Evolutionary conservation across 495 filamentous ascomycete species (phyloP), one percentile per base, ranked within the genome.

Genomic region (Trichoderma orchidacearum): DNA sequence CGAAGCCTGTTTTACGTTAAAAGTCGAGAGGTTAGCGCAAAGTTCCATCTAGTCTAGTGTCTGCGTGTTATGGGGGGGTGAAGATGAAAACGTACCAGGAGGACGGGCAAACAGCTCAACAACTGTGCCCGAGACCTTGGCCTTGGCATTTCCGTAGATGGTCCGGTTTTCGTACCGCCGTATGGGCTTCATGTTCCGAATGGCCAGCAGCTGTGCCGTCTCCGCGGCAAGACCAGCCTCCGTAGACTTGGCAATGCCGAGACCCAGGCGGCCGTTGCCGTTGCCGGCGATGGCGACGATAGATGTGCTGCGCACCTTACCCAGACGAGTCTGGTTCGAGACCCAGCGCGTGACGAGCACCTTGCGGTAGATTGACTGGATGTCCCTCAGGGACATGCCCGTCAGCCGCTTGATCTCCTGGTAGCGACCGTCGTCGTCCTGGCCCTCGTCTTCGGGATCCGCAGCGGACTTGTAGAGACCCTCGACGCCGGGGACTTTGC

Each of bases 261-360:
- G 77, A 8, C 93, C 93, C 45, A 99, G 64, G 63, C 92, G 74
- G 23, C 93, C 93, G 56, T 92, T 78, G 31, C 77, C 75, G 66
- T 96, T 94, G 48, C 93, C 93, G 5, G 89, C 90, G 51, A 96
- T 78, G 5, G 80, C 79, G 38, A 96, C 70, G 58, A 75, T 69
- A 66, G 90, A 93, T 9, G 76, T 58, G 64, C 81, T 83, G 53
- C 71, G 70, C 55, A 97, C 82, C 79, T 96, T 99, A 62, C 93
- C 93, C 70, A 99, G 81, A 74, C 90, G 87, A 29, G 94, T 97
- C 78, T 96, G 90, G 70, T 99, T 99, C 58, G 79, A 73, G 48
- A 99, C 94, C 1, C 66, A 66, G 63, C 90, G 85, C 3, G 57
- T 55, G 21, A 95, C 86, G 27, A 98, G 64, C 12, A 72, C 70